Percentiles rank a stretch among this genome's conserved stretches.
Evolutionary conservation across 2,329 filamentous ascomycete species (phyloP).

Genomic region (Dichotomopilus funicola): DNA sequence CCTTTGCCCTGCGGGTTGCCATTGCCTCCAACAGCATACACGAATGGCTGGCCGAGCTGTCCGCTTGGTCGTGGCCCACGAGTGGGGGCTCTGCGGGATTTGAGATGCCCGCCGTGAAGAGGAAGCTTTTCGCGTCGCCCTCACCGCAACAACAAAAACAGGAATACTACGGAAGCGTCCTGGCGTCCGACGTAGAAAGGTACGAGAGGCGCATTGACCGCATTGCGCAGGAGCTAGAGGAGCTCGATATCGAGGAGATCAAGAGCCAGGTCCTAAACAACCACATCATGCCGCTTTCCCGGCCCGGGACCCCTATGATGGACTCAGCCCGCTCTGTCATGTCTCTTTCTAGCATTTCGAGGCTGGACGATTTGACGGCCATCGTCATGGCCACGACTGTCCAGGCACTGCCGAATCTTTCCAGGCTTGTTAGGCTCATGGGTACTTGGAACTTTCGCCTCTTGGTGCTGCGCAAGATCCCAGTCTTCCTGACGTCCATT

Average conservation of each 20-base stretch:
- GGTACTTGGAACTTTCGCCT: conserved; percentile 73
- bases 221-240: conserved; percentile 63
- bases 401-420: conserved; percentile 77
- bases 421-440: conserved; percentile 65
- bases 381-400: conserved; percentile 86
- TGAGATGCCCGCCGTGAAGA: conserved; percentile 39
- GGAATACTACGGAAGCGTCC: conserved; percentile 64
- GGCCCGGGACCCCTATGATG: conserved; percentile 42
- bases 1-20: conserved; percentile 65
- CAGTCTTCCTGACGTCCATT: conserved; percentile 60
- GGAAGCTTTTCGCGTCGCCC: conserved; percentile 22
- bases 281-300: conserved; percentile 60
- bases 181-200: conserved; percentile 52
- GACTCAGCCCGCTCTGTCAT: conserved; percentile 37
- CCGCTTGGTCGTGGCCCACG: conserved; percentile 51
- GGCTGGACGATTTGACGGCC: conserved; percentile 83
- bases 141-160: conserved; percentile 16
- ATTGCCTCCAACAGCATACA: conserved; percentile 64
- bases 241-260: conserved; percentile 74
- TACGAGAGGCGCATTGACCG: conserved; percentile 70
- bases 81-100: conserved; percentile 48
- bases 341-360: conserved; percentile 51
- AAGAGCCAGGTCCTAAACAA: conserved; percentile 81
- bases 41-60: conserved; percentile 69
- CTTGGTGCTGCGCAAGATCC: conserved; percentile 65